Evolutionary conservation across 805 yeast species (phyloP), one percentile per base, ranked within the genome.

Genomic region (Candida maesae): DNA sequence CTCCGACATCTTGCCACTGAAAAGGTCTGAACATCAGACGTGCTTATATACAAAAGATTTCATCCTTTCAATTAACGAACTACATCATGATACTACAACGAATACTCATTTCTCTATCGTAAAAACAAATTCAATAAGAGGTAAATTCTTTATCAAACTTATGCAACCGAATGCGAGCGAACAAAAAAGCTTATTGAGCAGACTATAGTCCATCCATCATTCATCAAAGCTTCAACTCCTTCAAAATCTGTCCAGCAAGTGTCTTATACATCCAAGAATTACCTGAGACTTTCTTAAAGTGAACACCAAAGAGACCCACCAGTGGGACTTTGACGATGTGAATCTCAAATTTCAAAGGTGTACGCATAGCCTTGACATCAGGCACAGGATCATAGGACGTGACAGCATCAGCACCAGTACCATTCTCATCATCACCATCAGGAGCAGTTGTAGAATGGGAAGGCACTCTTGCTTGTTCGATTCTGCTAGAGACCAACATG

Each of bases 241-340:
- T 47, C 49, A 90, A 74, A 36, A 90, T 84, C 60, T 81, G 87
- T 40, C 91, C 81, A 2, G 97, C 97, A 57, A 90, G 70, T 9
- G 89, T 81, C 68, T 91, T 90, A 66, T 90, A 90, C 66, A 84
- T 78, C 97, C 97, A 90, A 2, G 96, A 87, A 60, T 91, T 89
- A 56, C 98, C 98, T 43, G 85, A 74, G 23, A 90, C 74, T 60
- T 90, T 90, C 71, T 91, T 91, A 69, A 90, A 89, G 61, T 91
- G 97, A 35, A 90, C 90, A 63, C 98, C 98, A 50, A 84, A 89
- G 45, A 91, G 70, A 5, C 95, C 88, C 40, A 90, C 84, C 50
- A 90, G 73, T 34, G 96, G 95, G 35, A 90, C 95, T 60, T 89
- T 89, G 30, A 90, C 97, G 48, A 90, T 80, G 60, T 85, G 89